Base-by-base conservation (phyloP, 2,329 filamentous ascomycete species). In the Hymenoscyphus occultus region DNA sequence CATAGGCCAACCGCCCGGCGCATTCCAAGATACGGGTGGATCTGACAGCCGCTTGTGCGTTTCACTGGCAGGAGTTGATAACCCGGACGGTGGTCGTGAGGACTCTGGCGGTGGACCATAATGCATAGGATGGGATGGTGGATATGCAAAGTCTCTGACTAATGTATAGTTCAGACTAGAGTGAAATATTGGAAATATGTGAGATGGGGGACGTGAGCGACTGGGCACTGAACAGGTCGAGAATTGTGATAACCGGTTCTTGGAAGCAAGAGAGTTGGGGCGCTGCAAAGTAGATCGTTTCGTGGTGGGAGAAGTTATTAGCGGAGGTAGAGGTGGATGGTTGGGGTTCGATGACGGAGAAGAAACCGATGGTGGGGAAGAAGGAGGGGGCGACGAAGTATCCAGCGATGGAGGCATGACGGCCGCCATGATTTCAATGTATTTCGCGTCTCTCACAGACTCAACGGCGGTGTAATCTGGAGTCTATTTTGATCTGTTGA, bases 71-170 rank as follows among this genome's bases (percentile, higher is more conserved):
- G 94, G 93, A 0, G 93, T 97, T n/a, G 90, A 93, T 71, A 90
- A 83, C 64, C 89, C 90, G 0, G 93, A 96, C 9, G 87, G 83
- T n/a, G 87, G 86, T 62, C 82, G 80, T 61, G 86, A 88, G 32
- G 86, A 82, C 71, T 93, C 90, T 45, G 90, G 89, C 16, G 92
- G 89, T n/a, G 94, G 91, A 1, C 95, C 95, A 82, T 97, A 97
- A 80, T 98, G 95, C 77, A 97, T 83, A 56, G 92, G 93, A 77
- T 98, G 91, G 63, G 84, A 83, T 32, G 85, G 76, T 39, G 92
- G 87, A 76, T 98, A 99, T 71, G 95, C 95, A 79, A 98, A 99
- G 82, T 99, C 95, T 74, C 95, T 90, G 70, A 99, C 93, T 56
- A 92, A 83, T n/a, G 93, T 88, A 77, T 97, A 97, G 6, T 91